Base-by-base conservation (phyloP, 129 eudicot species). In the Flaveria sonorensis region DNA sequence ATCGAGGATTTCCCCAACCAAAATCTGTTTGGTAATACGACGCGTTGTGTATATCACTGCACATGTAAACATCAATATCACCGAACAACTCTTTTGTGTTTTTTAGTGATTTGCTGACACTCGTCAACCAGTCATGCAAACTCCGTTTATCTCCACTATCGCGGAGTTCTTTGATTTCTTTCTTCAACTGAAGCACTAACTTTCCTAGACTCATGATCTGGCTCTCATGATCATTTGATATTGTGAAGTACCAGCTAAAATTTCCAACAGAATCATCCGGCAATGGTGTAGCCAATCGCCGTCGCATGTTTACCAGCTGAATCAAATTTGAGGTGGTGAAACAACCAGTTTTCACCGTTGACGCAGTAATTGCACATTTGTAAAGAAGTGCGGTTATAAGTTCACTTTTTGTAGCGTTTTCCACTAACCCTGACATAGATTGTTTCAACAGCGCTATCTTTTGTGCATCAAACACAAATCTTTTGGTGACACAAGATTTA, bases 261-360 rank as follows among this genome's bases (percentile, higher is more conserved):
- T 81, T 81, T 18, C 80, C 72, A 10, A 56, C 19, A 4, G 80
- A 81, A 15, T 45, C 60, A 23, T 60, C 53, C 0, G 84, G 65
- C 7, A 81, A 53, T 28, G 80, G 76, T 6, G 71, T 28, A 12
- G 47, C 40, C 42, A 74, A 20, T 13, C 62, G 78, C 15, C 52
- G 26, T 15, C 76, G 68, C 84, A 81, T 74, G 61, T 67, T 81
- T 32, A 81, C 84, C 20, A 74, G 9, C 32, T 74, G 80, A 55
- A 74, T 67, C 71, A 74, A 56, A 19, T 16, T 69, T 10, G 80
- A 68, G n/a, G 32, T 28, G 46, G 10, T 53, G 10, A 73, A 64
- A 32, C 30, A 6, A 39, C 78, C 78, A 4, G 66, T 46, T 72
- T 80, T 80, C 4, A 7, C 65, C 10, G 18, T 48, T 3, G 80